Evolutionary conservation across 2,329 filamentous ascomycete species (phyloP), one percentile per base, ranked within the genome.

Genomic region (Zopfia rhizophila): DNA sequence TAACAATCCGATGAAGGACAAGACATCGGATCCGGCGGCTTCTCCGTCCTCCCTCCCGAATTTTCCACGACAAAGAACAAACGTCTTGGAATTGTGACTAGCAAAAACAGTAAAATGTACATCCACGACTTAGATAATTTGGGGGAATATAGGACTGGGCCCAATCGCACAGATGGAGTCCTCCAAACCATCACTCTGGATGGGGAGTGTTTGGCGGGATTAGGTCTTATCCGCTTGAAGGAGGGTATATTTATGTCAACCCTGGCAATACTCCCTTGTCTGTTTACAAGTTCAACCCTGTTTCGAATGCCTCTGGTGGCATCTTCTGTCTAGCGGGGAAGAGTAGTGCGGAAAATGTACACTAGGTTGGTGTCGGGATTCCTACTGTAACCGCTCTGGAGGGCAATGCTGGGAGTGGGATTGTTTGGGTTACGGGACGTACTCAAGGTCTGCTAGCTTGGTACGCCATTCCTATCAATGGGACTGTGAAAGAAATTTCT

Each of bases 391-490:
- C 72, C 1, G 68, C 65, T 7, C 66, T 64, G 44, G 66, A 69
- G 14, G 66, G 67, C 12, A 58, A 68, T 36, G 47, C 65, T 24
- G 70, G 72, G 3, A 72, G 69, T 11, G 73, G 61, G 4, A 65
- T 75, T 48, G 58, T 75, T 5, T 77, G 74, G 74, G 55, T 76
- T 14, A 64, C 69, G 1, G 73, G 76, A 45, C 65, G 69, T 18
- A 66, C 69, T 46, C 55, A 51, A n/a, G 74, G 74, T 3, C 53
- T 77, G 14, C 56, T 62, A 30, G 75, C 72, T 1, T 77, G 68
- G 54, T 65, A 68, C 33, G 72, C 74, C 7, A 69, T 76, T 5
- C 74, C 74, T 0, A 58, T 66, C 16, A 68, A 73, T 51, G 70
- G 70, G 1, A 54, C 65, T 2, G 55, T 75, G 24, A 55, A 61